Evolutionary conservation across 306 rosid species (phyloP).

Genomic region (Cercis canadensis): DNA sequence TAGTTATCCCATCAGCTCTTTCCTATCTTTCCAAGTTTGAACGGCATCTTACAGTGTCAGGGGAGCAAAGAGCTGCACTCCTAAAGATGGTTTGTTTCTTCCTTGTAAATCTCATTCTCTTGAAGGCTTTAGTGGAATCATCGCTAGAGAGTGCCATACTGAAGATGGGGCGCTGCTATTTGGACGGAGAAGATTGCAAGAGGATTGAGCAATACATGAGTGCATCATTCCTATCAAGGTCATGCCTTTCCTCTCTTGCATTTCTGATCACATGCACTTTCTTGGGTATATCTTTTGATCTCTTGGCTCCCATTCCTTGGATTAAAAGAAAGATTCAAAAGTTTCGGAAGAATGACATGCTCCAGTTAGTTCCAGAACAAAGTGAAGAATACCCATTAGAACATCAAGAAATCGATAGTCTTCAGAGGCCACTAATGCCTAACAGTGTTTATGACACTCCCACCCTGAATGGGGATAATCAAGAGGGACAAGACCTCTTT

Average conservation of each 20-base stretch:
- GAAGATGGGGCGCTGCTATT: slow-evolving; percentile 90
- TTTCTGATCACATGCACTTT: slow-evolving; percentile 89
- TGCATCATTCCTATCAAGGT: slow-evolving; percentile 81
- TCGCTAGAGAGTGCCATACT: slow-evolving; percentile 83
- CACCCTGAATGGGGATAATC: slow-evolving; percentile 48
- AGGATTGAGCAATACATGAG: slow-evolving; percentile 98
- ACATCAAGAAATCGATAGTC: slow-evolving; percentile 69
- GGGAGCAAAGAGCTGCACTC: slow-evolving; percentile 94
- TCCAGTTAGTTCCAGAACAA: slow-evolving; percentile 90
- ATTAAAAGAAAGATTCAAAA: slow-evolving; percentile 77
- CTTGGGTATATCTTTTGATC: slow-evolving; percentile 94
- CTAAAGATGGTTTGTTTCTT: slow-evolving; percentile 97
- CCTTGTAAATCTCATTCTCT: slow-evolving; percentile 91
- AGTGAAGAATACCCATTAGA: slow-evolving; percentile 82
- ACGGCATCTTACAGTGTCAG: slow-evolving; percentile 90
- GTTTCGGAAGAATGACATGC: slow-evolving; percentile 94
- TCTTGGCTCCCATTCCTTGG: slow-evolving; percentile 96
- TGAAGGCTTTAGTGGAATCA: slow-evolving; percentile 87
- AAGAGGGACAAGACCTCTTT: slow-evolving; percentile 77
- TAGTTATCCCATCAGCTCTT: slow-evolving; percentile 85
- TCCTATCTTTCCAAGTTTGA: slow-evolving; percentile 93
- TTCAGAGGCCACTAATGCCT: slow-evolving; percentile 69
- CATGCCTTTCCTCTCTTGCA: slow-evolving; percentile 97
- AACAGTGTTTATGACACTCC: slow-evolving; percentile 57
- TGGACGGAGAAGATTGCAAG: slow-evolving; percentile 96